Evolutionary conservation across 441 rosid species (phyloP).

Genomic region (Syzygium malaccense): DNA sequence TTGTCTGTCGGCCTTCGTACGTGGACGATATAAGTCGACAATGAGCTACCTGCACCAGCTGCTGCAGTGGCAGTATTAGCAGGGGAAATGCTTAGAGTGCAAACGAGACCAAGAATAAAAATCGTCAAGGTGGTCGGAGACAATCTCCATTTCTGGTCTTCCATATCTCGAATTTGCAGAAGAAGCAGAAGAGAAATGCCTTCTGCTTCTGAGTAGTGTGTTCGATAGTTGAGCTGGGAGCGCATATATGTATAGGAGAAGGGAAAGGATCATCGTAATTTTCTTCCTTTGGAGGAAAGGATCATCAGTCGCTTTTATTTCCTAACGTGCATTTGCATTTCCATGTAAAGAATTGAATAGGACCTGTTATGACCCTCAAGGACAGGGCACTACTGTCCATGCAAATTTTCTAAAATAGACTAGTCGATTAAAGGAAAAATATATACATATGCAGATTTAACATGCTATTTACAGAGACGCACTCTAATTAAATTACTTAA

Average conservation of each 20-base stretch:
- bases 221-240: neutral
- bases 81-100: neutral
- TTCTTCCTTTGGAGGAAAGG: neutral
- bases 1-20: neutral
- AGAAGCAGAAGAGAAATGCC: neutral
- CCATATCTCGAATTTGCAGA: neutral
- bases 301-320: neutral
- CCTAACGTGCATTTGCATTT: neutral
- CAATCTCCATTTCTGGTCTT: neutral
- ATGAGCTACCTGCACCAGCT: neutral
- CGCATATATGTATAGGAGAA: neutral
- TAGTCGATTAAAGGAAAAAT: too few relatives aligned
- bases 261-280: neutral
- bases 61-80: neutral
- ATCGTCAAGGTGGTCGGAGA: neutral
- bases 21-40: neutral
- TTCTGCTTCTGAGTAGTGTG: neutral
- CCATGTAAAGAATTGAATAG: neutral
- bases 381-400: too few relatives aligned
- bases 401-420: too few relatives aligned
- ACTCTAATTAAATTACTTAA: too few relatives aligned
- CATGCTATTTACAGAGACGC: too few relatives aligned
- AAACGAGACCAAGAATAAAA: neutral
- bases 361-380: too few relatives aligned
- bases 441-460: too few relatives aligned